Conservation (phyloP, 768 basidiomycete genomes). For the Collybia sordida region DNA sequence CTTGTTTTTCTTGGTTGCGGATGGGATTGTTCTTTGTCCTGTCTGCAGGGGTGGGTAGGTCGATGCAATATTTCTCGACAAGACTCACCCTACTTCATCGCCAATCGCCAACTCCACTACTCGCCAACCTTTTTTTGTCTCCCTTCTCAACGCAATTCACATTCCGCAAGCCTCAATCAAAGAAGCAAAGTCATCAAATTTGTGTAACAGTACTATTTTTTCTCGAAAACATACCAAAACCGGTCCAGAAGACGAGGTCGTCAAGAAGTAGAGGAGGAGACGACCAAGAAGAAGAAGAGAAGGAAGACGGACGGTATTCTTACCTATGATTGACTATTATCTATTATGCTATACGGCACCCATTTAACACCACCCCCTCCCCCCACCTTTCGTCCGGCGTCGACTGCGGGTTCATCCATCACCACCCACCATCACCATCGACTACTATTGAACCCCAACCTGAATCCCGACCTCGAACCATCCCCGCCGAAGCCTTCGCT, state of each 20-base stretch:
- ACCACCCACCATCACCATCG: neutral
- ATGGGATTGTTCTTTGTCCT: too few relatives aligned
- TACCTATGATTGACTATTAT: neutral
- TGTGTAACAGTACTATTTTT: slow-evolving; percentile 2
- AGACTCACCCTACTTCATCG: too few relatives aligned
- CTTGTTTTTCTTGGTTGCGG: too few relatives aligned
- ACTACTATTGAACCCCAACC: neutral
- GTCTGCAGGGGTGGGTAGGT: too few relatives aligned
- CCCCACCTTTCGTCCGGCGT: neutral
- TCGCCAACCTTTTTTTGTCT: neutral
- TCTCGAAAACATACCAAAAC: too few relatives aligned
- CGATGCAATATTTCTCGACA: too few relatives aligned
- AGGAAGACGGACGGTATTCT: neutral
- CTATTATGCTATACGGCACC: neutral
- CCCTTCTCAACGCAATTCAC: slow-evolving; percentile 1
- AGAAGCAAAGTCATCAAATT: neutral
- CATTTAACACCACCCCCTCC: neutral
- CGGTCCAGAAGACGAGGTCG: too few relatives aligned
- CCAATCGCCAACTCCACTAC: neutral
- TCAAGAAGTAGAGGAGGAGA: neutral
- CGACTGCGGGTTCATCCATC: too few relatives aligned
- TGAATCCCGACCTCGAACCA: neutral
- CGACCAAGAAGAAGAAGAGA: neutral
- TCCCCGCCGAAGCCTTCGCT: neutral
- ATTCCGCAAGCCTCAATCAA: too few relatives aligned